phyloP scores from a whole-genome alignment of 176 grass and related monocot species.

The Chrysopogon serrulatus region DNA sequence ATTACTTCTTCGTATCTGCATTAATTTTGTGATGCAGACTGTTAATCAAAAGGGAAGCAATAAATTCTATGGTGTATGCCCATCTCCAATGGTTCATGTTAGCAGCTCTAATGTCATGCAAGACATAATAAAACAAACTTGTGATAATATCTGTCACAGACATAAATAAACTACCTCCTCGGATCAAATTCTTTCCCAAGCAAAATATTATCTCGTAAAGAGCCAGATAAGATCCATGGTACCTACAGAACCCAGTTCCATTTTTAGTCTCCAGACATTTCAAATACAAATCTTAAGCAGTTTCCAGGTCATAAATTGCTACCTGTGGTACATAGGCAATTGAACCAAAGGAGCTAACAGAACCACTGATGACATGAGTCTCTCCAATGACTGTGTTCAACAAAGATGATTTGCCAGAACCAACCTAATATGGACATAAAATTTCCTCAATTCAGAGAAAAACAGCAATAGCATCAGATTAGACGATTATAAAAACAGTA shows the following conservation, averaged over 20 bases:
- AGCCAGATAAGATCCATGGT: constrained; percentile 90
- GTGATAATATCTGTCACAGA: neutral
- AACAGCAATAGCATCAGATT: neutral
- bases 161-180: constrained; percentile 45
- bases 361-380: constrained; percentile 56
- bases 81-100: neutral
- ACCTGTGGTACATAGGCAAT: constrained; percentile 88
- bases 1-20: constrained; percentile 84
- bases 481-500: neutral
- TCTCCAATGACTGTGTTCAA: constrained; percentile 84
- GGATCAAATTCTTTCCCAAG: constrained; percentile 74
- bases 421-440: constrained; percentile 57
- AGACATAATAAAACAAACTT: neutral
- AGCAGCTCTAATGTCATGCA: neutral
- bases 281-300: constrained; percentile 20
- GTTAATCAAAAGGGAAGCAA: constrained; percentile 4
- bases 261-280: neutral
- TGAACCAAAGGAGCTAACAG: constrained; percentile 52
- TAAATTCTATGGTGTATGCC: neutral
- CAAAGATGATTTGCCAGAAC: constrained; percentile 95
- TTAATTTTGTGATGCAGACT: constrained; percentile 12
- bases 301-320: constrained; percentile 18
- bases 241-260: constrained; percentile 45
- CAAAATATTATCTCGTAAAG: constrained; percentile 85
- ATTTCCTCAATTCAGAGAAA: constrained; percentile 4